Evolutionary conservation across 2,329 filamentous ascomycete genomes (phyloP), one percentile per base, ranked within the genome.

Genomic region (Fusarium nanum): DNA sequence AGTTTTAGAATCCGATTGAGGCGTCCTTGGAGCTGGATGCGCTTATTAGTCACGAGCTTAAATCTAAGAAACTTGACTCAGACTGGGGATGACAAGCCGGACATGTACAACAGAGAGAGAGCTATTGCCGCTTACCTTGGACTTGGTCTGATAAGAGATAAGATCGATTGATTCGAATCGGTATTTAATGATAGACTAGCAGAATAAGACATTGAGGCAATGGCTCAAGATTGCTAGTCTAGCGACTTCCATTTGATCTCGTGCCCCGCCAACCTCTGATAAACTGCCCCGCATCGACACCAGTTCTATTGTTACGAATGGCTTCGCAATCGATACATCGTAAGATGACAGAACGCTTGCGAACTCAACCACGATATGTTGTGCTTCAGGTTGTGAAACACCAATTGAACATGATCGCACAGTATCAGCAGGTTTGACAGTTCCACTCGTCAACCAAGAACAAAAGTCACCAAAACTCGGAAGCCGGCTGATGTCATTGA

Each of bases 31-130:
- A 55, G 49, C 41, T 66, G 47, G 22, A 49, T 61, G 42, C 45
- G 46, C 62, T 50, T 60, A 66, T 66, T 66, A 66, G 63, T 66
- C 63, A 66, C 44, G 56, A 61, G 63, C 47, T 34, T 46, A 61
- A 49, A 67, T 42, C 22, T 30, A 66, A 40, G 55, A 60, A 55
- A 53, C 41, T 48, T 46, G 47, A 41, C 37, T 65, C 56, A 48
- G 22, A 14, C 22, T 49, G 27, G 48, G 27, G 57, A 41, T 23
- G 37, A 48, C 40, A 48, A 60, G 34, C 30, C 47, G 23, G n/a
- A 44, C 6, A 4, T 18, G 27, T 47, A 22, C 16, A 28, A 22
- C 13, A 47, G 13, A 45, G 20, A 45, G 20, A 28, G 28, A 28
- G 28, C 9, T 25, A 20, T n/a, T 14, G 6, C 23, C n/a, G 32